These are phyloP conservation scores for Austroboletus eburneus DNA, from an alignment of 768 basidiomycete genomes.

Conservation along the genomic window DNA sequence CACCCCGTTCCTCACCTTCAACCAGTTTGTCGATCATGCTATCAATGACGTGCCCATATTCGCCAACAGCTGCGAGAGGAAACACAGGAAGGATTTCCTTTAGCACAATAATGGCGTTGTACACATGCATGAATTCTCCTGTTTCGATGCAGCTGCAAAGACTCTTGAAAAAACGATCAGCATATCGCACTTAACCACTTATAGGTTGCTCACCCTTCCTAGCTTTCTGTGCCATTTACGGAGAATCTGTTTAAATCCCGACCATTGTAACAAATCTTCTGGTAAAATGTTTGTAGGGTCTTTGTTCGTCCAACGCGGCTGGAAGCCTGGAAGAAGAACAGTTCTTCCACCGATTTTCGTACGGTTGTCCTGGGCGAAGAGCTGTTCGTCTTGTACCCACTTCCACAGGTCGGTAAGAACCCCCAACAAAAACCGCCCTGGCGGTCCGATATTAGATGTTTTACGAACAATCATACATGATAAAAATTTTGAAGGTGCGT, in stretches of 20 bases:
- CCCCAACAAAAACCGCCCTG: conserved; percentile 86
- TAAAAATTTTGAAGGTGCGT: conserved; percentile 13
- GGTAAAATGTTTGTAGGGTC: conserved; percentile 33
- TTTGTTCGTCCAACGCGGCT: conserved; percentile 48
- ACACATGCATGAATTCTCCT: conserved; percentile 94
- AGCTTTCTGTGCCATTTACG: conserved; percentile 86
- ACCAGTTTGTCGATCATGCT: conserved; percentile 61
- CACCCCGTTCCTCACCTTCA: conserved; percentile 76
- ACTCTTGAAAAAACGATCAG: conserved; percentile 42
- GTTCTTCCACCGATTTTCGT: conserved; percentile 59
- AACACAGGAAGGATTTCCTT: conserved; percentile 90
- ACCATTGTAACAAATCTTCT: conserved; percentile 64
- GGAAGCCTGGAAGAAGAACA: conserved; percentile 66
- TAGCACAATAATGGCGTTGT: conserved; percentile 92
- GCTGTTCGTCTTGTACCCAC: conserved; percentile 76
- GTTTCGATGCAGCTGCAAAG: conserved; percentile 80
- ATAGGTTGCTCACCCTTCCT: conserved; percentile 47
- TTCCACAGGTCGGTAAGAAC: conserved; percentile 71
- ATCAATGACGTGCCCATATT: conserved; percentile 53
- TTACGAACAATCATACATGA: background rate
- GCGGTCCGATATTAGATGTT: conserved; percentile 3
- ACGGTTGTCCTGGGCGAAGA: conserved; percentile 69
- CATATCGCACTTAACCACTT: background rate
- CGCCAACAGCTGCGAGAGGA: conserved; percentile 61
- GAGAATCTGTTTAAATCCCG: conserved; percentile 61